Evolutionary conservation across 2,329 filamentous ascomycete species (phyloP).

Genomic region (Botrytis cinerea): DNA sequence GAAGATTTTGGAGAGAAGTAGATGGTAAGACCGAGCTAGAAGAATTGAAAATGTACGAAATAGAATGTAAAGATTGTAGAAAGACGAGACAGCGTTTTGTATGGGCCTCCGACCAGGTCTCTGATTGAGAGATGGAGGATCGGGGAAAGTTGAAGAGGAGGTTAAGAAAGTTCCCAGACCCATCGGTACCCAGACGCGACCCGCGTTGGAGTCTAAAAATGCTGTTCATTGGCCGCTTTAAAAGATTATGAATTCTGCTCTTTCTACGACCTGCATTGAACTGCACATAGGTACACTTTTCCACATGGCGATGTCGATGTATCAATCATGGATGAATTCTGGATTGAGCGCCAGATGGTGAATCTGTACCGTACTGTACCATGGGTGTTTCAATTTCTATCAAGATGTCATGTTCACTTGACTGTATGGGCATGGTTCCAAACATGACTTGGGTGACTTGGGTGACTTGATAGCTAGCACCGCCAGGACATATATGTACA

Average conservation of each 20-base stretch:
- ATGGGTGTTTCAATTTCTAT: not conserved
- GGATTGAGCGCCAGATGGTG: not conserved
- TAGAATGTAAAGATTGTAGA: constrained; percentile 9
- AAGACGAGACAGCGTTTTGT: constrained; percentile 22
- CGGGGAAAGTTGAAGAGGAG: constrained; percentile 11
- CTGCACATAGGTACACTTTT: not conserved
- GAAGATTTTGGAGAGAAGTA: not conserved
- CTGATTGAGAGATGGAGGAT: constrained; percentile 5
- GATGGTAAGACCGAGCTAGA: constrained; percentile 11
- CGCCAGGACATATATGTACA: no score
- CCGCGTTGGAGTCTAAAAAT: constrained; percentile 26
- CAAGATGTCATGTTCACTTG: not conserved
- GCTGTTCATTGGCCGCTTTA: constrained; percentile 22
- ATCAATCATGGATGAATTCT: no score
- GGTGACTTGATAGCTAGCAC: not conserved
- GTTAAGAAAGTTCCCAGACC: constrained; percentile 20
- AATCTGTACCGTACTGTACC: not conserved
- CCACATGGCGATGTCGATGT: not conserved
- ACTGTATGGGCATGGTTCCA: not conserved
- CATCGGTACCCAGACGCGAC: constrained; percentile 24
- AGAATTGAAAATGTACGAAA: constrained; percentile 5
- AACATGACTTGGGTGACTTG: not conserved
- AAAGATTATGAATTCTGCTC: not conserved
- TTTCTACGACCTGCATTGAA: not conserved
- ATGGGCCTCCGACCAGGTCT: constrained; percentile 24